Percentiles rank a stretch among this genome's conserved stretches.
Evolutionary conservation across 371 early-diverging fungal genomes (phyloP).

Genomic region (Mortierella sp.): DNA sequence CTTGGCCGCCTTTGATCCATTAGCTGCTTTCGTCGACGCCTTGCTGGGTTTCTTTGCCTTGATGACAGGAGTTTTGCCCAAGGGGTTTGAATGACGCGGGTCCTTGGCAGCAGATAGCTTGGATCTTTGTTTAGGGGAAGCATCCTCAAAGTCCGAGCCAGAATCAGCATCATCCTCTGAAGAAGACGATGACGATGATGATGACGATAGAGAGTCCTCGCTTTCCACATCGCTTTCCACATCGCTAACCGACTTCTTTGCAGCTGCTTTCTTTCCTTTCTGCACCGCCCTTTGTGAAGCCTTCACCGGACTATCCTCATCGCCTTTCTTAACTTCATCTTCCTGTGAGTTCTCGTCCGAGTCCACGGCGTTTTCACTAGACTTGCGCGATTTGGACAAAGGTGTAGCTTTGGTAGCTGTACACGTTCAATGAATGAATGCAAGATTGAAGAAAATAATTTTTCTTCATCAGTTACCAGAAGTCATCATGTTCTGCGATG

Average conservation of each 20-base stretch:
- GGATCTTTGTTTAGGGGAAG: constrained; percentile 9
- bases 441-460: not conserved
- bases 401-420: not conserved
- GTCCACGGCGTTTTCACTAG: constrained; percentile 7
- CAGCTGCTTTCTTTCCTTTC: not conserved
- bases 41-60: constrained; percentile 12
- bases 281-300: not conserved
- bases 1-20: not conserved
- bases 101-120: constrained; percentile 6
- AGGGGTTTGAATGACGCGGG: constrained; percentile 7
- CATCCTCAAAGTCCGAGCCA: constrained; percentile 45
- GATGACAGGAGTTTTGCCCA: not conserved
- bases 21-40: constrained; percentile 8
- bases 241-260: not conserved
- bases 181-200: not conserved
- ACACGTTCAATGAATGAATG: not conserved
- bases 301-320: constrained; percentile 2
- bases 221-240: constrained; percentile 5
- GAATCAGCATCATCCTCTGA: constrained; percentile 13
- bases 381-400: not conserved
- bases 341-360: constrained; percentile 18
- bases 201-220: constrained; percentile 8
- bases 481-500: not conserved
- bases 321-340: not conserved
- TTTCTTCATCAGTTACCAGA: not conserved